These are phyloP conservation scores for Diaporthe velutina DNA, from an alignment of 2,329 filamentous ascomycete species.

Conservation along the genomic window DNA sequence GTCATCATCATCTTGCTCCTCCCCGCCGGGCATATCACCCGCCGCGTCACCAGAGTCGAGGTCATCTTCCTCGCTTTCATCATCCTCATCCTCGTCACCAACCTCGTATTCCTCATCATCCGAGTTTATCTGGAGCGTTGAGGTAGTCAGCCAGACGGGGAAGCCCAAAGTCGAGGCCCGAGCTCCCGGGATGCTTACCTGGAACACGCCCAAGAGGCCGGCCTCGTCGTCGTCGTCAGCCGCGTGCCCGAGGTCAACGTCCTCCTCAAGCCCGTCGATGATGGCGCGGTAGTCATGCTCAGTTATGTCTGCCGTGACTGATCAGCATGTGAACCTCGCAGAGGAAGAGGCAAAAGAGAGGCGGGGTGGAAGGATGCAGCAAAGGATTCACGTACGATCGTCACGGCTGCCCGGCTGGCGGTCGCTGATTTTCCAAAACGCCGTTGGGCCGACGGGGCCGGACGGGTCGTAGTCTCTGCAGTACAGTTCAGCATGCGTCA, in stretches of 20 bases:
- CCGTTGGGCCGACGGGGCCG: conserved; percentile 80
- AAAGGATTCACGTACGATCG: conserved; percentile 47
- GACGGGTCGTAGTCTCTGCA: conserved; percentile 73
- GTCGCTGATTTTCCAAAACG: conserved; percentile 82
- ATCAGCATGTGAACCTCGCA: conserved; percentile 9
- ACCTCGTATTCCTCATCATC: conserved; percentile 42
- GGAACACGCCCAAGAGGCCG: conserved; percentile 19
- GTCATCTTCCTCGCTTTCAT: neutral
- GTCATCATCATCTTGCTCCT: neutral
- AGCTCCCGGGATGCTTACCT: conserved; percentile 8
- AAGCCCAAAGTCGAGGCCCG: neutral
- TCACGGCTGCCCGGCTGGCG: conserved; percentile 49
- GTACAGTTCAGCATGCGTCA: neutral
- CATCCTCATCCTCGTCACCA: conserved; percentile 39
- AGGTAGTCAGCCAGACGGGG: conserved; percentile 3
- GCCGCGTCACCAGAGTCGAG: neutral
- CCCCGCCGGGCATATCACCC: neutral
- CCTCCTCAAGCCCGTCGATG: conserved; percentile 37
- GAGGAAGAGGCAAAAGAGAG: neutral
- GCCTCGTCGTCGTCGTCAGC: neutral
- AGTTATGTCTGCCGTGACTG: conserved; percentile 40
- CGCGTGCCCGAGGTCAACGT: neutral
- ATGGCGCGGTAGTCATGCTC: conserved; percentile 42
- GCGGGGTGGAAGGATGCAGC: too few relatives aligned
- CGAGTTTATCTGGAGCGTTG: conserved; percentile 22